Evolutionary conservation across 2,329 filamentous ascomycete species (phyloP), one percentile per base, ranked within the genome.

Genomic region (Neonectria punicea): DNA sequence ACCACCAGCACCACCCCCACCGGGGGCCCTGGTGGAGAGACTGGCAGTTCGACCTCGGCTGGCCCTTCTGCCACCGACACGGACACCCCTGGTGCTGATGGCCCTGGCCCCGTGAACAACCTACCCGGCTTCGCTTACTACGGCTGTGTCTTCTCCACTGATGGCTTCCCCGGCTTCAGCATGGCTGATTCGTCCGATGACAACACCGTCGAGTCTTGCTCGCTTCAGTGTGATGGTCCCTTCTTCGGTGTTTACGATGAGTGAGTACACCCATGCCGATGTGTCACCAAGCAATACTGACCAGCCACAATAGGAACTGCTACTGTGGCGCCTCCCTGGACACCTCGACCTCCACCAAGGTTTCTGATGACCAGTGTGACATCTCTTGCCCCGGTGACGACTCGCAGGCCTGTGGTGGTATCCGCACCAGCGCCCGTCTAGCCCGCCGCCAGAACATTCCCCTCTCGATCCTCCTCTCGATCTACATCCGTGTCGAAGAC

Each of bases 131-230:
- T 70, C 67, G 64, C 57, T 47, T 67, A 70, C 60, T 62, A 71
- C 39, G 77, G 78, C 61, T 79, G 77, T 67, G 66, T 69, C 39
- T 56, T 58, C n/a, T 78, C 75, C 32, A 28, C 56, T 13, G 49
- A 67, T 30, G 70, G 74, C 54, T 77, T 78, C 73, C 67, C 71
- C 5, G 58, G 30, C 53, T 79, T 77, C 68, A 14, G 8, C 2
- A 59, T 63, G 49, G 60, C 43, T 2, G 64, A 59, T 11, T 54
- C 62, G 18, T 58, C 22, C 2, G 63, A 64, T 25, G 65, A 69
- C 1, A 74, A 74, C 66, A 47, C 57, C 11, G 41, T 70, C 6
- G 55, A 68, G 1, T 32, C 11, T 11, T 79, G 77, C 61, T 69
- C 69, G 4, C 63, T 61, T 4, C 44, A 61, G 25, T 79, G 77